These are phyloP conservation scores for Chytridium lagenaria DNA, from an alignment of 371 early-diverging fungal species.

Conservation along the genomic window DNA sequence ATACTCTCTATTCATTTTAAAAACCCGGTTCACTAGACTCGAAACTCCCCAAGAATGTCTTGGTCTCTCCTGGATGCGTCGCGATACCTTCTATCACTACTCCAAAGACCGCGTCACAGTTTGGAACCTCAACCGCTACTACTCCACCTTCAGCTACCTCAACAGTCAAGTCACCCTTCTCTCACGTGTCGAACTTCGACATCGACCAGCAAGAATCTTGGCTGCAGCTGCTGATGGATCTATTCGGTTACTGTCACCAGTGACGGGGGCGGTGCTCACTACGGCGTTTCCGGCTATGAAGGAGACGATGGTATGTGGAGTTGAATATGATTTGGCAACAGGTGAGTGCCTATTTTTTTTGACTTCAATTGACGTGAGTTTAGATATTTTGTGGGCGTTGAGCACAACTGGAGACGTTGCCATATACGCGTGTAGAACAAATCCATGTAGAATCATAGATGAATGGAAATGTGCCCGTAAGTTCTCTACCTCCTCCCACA, in stretches of 20 bases:
- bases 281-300: slow-evolving; percentile 53
- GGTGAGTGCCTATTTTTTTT: slow-evolving; percentile 29
- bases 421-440: slow-evolving; percentile 43
- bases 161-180: slow-evolving; percentile 37
- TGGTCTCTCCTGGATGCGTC: slow-evolving; percentile 43
- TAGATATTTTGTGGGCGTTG: slow-evolving; percentile 37
- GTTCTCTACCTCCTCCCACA: not conserved
- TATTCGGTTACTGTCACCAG: slow-evolving; percentile 47
- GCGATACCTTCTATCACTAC: slow-evolving; percentile 48
- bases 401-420: slow-evolving; percentile 40
- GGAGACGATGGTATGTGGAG: slow-evolving; percentile 36
- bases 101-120: slow-evolving; percentile 45
- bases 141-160: slow-evolving; percentile 39
- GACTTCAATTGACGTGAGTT: not conserved
- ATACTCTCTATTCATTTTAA: not conserved
- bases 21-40: slow-evolving; percentile 18
- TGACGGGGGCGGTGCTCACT: slow-evolving; percentile 46
- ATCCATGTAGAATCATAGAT: slow-evolving; percentile 50
- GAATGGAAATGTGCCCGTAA: slow-evolving; percentile 29
- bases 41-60: slow-evolving; percentile 49
- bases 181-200: slow-evolving; percentile 28
- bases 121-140: slow-evolving; percentile 55
- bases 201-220: slow-evolving; percentile 45
- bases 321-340: slow-evolving; percentile 44
- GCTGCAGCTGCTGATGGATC: slow-evolving; percentile 47